Base-by-base conservation (phyloP, 2,329 filamentous ascomycete species). In the Aquanectria penicillioides region DNA sequence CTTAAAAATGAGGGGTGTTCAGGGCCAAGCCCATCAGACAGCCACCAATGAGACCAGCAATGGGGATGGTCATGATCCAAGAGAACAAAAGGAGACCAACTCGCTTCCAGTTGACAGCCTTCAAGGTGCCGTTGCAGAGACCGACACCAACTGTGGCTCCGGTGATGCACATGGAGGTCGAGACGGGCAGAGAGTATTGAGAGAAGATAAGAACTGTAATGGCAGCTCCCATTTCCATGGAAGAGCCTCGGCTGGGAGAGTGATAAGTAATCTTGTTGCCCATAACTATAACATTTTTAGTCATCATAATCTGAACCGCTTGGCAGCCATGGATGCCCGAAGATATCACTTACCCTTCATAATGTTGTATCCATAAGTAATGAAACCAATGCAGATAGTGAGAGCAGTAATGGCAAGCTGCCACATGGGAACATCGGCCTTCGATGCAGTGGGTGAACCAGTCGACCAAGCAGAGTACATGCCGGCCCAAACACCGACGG, bases 331-430 rank as follows among this genome's bases (percentile, higher is more conserved):
- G 17, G 8, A 8, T 15, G n/a, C 11, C n/a, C n/a, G n/a, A n/a
- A n/a, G n/a, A n/a, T 41, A 20, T 11, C n/a, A 2, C 82, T 74
- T 77, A 87, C 85, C 87, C 79, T 91, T 92, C 89, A 93, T 93
- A 78, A 93, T 93, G 80, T 93, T 92, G 80, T 92, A 93, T 9
- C 90, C 90, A 69, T 92, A 93, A 12, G 89, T 92, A 71, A 88
- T 81, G 56, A 93, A 81, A 66, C 90, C 90, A 36, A 88, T 62
- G 41, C 83, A 91, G 71, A 92, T 88, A 33, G 81, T 86, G 2
- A 80, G 73, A 22, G 86, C 82, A 11, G 91, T 78, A 15, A 93
- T 88, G 47, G 88, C 91, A 52, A 94, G 83, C 75, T 93, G 90
- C 91, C 91, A 94, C 40, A 90, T 71, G 4, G 89, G 88, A 0